These are phyloP conservation scores for Microbotryomycetes sp. DNA, from an alignment of 1,284 basidiomycete genomes.

Conservation along the genomic window DNA sequence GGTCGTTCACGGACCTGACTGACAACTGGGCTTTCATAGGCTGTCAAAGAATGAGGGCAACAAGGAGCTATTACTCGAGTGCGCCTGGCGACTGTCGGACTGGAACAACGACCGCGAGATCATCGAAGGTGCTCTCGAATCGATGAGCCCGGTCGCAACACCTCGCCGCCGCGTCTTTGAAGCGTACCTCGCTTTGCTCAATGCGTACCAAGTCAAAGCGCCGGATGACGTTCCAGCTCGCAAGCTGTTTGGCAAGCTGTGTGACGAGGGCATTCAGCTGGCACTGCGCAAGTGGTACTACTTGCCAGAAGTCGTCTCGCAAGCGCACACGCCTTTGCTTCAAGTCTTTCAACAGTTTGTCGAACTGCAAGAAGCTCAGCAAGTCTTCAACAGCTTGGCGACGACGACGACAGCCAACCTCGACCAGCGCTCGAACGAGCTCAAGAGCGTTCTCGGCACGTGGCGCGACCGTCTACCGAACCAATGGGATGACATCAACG, in stretches of 20 bases:
- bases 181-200: conserved; percentile 77
- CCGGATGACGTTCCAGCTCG: conserved; percentile 23
- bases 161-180: conserved; percentile 93
- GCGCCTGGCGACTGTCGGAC: conserved; percentile 83
- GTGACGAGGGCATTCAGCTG: conserved; percentile 96
- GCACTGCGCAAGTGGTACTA: conserved; percentile 93
- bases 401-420: conserved; percentile 82
- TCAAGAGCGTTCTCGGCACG: conserved; percentile 91
- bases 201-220: conserved; percentile 43
- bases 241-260: conserved; percentile 68
- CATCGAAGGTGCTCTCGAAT: conserved; percentile 76
- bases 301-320: conserved; percentile 74
- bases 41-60: conserved; percentile 88
- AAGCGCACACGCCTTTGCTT: conserved; percentile 86
- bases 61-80: conserved; percentile 85
- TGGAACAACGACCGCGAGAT: conserved; percentile 72
- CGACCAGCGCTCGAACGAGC: conserved; percentile 87
- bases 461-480: conserved; percentile 98
- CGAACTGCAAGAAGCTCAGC: conserved; percentile 88
- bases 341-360: conserved; percentile 99
- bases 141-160: conserved; percentile 76
- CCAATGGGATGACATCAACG: conserved; percentile 93
- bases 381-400: conserved; percentile 81
- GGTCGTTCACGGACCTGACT: conserved; percentile 4
- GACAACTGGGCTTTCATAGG: conserved; percentile 9